Percentiles rank a stretch among this genome's conserved stretches.
phyloP scores from a whole-genome alignment of 164 flowering plant genomes.

The Malania oleifera region DNA sequence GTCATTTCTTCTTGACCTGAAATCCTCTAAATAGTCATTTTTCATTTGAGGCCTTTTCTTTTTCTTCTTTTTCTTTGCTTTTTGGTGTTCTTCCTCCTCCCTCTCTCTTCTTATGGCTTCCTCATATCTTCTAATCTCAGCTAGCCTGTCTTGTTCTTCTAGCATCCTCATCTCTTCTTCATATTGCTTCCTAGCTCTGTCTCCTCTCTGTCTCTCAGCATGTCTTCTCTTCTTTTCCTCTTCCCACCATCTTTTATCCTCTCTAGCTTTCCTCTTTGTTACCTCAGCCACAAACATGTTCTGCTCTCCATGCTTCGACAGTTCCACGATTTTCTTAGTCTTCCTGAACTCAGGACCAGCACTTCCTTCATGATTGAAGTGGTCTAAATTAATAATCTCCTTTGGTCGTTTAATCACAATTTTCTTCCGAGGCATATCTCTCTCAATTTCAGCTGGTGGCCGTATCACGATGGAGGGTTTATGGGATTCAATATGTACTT shows the following conservation, averaged over 20 bases:
- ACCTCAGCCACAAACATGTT: slow-evolving; percentile 27
- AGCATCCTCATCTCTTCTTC: slow-evolving; percentile 37
- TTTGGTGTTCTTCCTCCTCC: slow-evolving; percentile 59
- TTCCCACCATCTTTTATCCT: slow-evolving; percentile 50
- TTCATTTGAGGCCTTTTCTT: slow-evolving; percentile 38
- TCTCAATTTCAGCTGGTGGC: slow-evolving; percentile 49
- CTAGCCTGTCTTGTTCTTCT: slow-evolving; percentile 54
- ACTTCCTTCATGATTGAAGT: slow-evolving; percentile 40
- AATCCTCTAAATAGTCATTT: slow-evolving; percentile 57
- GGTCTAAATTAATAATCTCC: slow-evolving; percentile 44
- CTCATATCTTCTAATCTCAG: slow-evolving; percentile 47
- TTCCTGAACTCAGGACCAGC: slow-evolving; percentile 45
- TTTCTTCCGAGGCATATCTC: slow-evolving; percentile 59
- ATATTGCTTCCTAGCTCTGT: slow-evolving; percentile 32
- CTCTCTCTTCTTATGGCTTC: slow-evolving; percentile 54
- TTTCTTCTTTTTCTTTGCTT: slow-evolving; percentile 63
- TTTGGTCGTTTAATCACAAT: slow-evolving; percentile 73
- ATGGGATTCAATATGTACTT: slow-evolving; percentile 41
- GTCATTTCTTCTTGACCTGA: slow-evolving; percentile 42
- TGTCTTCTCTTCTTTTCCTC: slow-evolving; percentile 61
- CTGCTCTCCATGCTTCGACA: slow-evolving; percentile 40
- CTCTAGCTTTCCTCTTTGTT: slow-evolving; percentile 36
- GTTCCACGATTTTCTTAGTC: slow-evolving; percentile 65
- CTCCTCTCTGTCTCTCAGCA: slow-evolving; percentile 42
- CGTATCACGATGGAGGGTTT: slow-evolving; percentile 52